A percentile compares a stretch with the other conserved stretches of the same genome.
These are phyloP conservation scores for Hagleromyces aurorensis DNA, from an alignment of 805 yeast genomes.

Conservation along the genomic window DNA sequence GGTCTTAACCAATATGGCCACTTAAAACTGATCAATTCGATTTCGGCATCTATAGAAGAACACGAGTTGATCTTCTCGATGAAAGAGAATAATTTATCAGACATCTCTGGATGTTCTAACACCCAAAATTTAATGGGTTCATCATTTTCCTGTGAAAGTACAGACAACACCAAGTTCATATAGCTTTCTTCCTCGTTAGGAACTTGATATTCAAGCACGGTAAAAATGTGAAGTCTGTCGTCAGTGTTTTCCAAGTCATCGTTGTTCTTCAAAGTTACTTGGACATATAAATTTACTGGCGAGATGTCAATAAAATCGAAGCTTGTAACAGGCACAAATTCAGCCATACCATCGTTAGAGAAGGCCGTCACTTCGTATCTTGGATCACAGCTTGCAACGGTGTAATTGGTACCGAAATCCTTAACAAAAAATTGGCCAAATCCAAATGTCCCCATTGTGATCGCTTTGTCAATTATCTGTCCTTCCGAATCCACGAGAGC, in stretches of 20 bases:
- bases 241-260: slow-evolving; percentile 1
- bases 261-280: slow-evolving; percentile 6
- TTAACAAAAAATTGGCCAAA: slow-evolving; percentile 56
- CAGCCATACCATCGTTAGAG: slow-evolving; percentile 21
- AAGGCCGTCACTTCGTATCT: slow-evolving; percentile 18
- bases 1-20: slow-evolving; percentile 90
- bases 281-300: slow-evolving; percentile 18
- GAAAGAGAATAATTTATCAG: slow-evolving; percentile 40
- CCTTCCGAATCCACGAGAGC: slow-evolving; percentile 31
- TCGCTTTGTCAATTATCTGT: slow-evolving; percentile 42
- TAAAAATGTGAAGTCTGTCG: slow-evolving; percentile 15
- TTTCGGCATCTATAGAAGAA: slow-evolving; percentile 4
- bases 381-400: slow-evolving; percentile 17
- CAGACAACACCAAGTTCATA: slow-evolving; percentile 11
- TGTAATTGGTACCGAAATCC: slow-evolving; percentile 6
- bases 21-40: slow-evolving; percentile 68
- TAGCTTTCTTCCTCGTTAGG: slow-evolving; percentile 12
- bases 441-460: slow-evolving; percentile 73
- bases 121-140: slow-evolving; percentile 69
- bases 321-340: slow-evolving; percentile 11
- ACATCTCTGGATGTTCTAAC: slow-evolving; percentile 56
- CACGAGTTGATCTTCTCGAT: slow-evolving; percentile 35
- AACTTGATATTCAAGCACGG: slow-evolving; percentile 12
- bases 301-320: slow-evolving; percentile 13
- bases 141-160: slow-evolving; percentile 2